A percentile compares a stretch with the other conserved stretches of the same genome.
These are phyloP conservation scores for Lecanicillium sp. DNA, from an alignment of 2,329 filamentous ascomycete genomes.

Conservation along the genomic window DNA sequence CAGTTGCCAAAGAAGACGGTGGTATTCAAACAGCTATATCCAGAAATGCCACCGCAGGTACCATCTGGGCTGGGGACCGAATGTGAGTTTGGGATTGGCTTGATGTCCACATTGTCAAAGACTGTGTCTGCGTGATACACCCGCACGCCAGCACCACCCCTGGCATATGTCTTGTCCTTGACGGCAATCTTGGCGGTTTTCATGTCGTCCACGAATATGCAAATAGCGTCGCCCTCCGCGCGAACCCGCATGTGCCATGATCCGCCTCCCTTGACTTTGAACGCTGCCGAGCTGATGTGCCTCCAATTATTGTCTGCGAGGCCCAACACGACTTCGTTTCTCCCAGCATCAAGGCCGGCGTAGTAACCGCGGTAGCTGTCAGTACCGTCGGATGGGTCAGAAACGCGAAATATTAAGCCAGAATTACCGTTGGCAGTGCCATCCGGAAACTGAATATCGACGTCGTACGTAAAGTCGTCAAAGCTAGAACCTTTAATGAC, in stretches of 20 bases:
- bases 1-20: too few relatives aligned
- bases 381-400: background rate
- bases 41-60: too few relatives aligned
- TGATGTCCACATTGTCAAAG: too few relatives aligned
- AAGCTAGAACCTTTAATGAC: too few relatives aligned
- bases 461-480: too few relatives aligned
- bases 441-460: too few relatives aligned
- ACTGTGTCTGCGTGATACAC: too few relatives aligned
- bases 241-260: background rate
- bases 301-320: background rate
- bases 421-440: background rate
- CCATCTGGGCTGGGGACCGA: too few relatives aligned
- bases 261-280: background rate
- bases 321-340: too few relatives aligned
- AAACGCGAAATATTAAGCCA: background rate
- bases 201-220: background rate
- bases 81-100: too few relatives aligned
- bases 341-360: background rate
- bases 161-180: background rate
- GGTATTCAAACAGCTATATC: too few relatives aligned
- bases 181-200: background rate
- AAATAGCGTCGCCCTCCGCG: background rate
- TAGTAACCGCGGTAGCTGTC: background rate
- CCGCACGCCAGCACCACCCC: background rate
- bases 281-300: background rate